A percentile compares a stretch with the other conserved stretches of the same genome.
phyloP scores from a whole-genome alignment of 163 green algal species.

The Scenedesmus sp. region DNA sequence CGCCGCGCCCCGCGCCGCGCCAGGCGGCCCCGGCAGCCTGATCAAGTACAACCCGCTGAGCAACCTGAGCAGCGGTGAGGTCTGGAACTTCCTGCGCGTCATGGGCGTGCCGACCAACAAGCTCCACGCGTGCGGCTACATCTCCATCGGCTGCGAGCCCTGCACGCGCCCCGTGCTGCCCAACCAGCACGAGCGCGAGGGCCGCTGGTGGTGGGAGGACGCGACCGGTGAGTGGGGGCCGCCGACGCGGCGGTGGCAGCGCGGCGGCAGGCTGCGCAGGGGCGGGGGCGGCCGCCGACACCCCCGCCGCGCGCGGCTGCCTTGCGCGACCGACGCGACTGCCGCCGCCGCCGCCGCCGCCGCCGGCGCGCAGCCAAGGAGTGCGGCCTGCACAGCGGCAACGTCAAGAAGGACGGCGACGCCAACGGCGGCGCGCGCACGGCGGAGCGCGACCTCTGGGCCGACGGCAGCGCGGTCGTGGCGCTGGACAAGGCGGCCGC shows the following conservation, averaged over 20 bases:
- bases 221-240: constrained; percentile 60
- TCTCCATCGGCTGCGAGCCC: constrained; percentile 98
- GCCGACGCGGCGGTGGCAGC: neutral
- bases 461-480: constrained; percentile 46
- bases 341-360: too few species aligned
- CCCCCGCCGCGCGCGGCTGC: neutral
- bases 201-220: constrained; percentile 99
- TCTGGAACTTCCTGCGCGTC: constrained; percentile 84
- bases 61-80: constrained; percentile 55
- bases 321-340: neutral
- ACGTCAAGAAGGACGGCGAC: constrained; percentile 74
- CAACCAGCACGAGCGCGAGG: constrained; percentile 97
- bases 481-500: constrained; percentile 44
- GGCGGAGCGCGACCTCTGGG: constrained; percentile 78
- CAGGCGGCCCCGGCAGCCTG: constrained; percentile 83
- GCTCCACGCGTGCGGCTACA: constrained; percentile 91
- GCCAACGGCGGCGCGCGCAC: constrained; percentile 54
- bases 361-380: constrained; percentile 66
- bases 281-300: too few species aligned
- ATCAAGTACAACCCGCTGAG: constrained; percentile 99
- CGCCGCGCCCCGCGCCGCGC: too few species aligned
- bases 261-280: neutral
- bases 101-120: constrained; percentile 92
- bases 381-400: constrained; percentile 96
- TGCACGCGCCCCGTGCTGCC: constrained; percentile 97